phyloP scores from a whole-genome alignment of 805 yeast genomes.

The Yamadazyma tumulicola region DNA sequence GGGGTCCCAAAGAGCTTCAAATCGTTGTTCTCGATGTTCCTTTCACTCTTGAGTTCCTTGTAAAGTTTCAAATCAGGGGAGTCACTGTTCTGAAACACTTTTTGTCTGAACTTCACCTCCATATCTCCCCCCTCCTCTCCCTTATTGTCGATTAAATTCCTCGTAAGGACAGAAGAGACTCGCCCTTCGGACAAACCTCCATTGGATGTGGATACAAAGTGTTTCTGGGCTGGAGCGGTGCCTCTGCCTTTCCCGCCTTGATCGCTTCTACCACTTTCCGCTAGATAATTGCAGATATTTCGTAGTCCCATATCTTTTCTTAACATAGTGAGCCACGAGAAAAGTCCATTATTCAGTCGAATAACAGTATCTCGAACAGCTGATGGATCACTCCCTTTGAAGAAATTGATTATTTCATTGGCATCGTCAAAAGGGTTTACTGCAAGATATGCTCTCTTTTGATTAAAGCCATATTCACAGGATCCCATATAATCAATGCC shows the following conservation, averaged over 20 bases:
- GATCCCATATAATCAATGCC: no score
- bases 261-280: background rate
- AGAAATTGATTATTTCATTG: conserved; percentile 39
- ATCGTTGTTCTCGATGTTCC: background rate
- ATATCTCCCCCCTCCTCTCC: conserved; percentile 10
- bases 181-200: background rate
- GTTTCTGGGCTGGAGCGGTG: background rate
- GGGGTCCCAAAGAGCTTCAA: background rate
- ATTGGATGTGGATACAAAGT: background rate
- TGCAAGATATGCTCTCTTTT: conserved; percentile 13
- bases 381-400: conserved; percentile 41
- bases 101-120: conserved; percentile 21
- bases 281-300: conserved; percentile 1
- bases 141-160: background rate
- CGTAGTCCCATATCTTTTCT: conserved; percentile 38
- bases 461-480: background rate
- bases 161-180: background rate
- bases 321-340: conserved; percentile 46
- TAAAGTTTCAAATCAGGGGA: conserved; percentile 21
- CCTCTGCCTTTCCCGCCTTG: no score
- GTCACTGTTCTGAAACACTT: conserved; percentile 24
- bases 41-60: conserved; percentile 5
- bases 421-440: conserved; percentile 20
- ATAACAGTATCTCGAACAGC: conserved; percentile 34
- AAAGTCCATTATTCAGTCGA: conserved; percentile 49